These are phyloP conservation scores for Galeopsis tetrahit DNA, from an alignment of 257 asterid genomes.

Conservation along the genomic window DNA sequence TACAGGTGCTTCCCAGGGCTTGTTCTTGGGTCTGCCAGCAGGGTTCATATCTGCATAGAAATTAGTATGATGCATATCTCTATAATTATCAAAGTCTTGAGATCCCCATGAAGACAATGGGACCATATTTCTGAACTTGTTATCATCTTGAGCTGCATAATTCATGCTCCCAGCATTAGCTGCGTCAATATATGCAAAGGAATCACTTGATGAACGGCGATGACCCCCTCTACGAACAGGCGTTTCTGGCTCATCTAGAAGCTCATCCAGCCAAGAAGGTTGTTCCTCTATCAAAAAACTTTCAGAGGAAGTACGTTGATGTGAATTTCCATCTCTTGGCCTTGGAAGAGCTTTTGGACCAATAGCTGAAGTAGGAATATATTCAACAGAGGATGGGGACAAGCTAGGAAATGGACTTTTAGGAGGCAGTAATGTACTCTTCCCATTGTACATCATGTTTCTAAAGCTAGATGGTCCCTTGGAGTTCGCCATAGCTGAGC, in stretches of 20 bases:
- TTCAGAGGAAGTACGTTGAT: constrained; percentile 91
- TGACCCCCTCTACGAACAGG: constrained; percentile 89
- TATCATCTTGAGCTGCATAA: constrained; percentile 59
- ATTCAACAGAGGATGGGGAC: constrained; percentile 68
- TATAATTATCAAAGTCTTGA: constrained; percentile 61
- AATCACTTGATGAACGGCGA: constrained; percentile 96
- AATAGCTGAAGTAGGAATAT: constrained; percentile 56
- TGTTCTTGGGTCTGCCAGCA: constrained; percentile 53
- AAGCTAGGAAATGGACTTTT: constrained; percentile 85
- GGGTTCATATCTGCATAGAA: constrained; percentile 54
- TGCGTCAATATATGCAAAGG: constrained; percentile 73
- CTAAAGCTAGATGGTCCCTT: constrained; percentile 78
- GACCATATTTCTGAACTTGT: constrained; percentile 46
- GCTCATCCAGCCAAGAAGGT: constrained; percentile 94
- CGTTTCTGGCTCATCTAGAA: constrained; percentile 89
- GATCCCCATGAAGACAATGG: constrained; percentile 72
- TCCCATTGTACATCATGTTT: constrained; percentile 71
- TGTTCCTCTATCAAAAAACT: constrained; percentile 78
- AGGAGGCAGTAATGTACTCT: constrained; percentile 83
- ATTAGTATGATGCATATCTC: constrained; percentile 52
- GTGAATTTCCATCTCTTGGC: constrained; percentile 62
- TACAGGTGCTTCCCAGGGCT: constrained; percentile 61
- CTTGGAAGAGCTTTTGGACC: constrained; percentile 56
- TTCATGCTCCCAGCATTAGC: constrained; percentile 46
- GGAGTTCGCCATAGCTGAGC: constrained; percentile 67